Percentiles rank a stretch among this genome's conserved stretches.
Conservation (phyloP, 106 monocot species). For the Triglochin maritima region DNA sequence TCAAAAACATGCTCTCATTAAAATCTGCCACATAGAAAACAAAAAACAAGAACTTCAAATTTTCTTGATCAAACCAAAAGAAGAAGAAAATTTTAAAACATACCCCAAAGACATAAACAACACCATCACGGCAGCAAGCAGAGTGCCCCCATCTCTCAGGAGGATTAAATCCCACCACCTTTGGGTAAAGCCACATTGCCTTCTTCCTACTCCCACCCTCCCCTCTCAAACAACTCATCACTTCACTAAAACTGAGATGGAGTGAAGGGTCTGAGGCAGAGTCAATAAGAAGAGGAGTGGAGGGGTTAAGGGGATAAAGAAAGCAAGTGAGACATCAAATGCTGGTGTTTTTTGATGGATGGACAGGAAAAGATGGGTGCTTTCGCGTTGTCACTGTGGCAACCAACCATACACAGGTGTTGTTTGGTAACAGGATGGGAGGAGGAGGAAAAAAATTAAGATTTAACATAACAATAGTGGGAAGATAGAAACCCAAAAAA, state of each 20-base stretch:
- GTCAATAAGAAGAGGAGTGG: background rate
- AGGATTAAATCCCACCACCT: conserved; percentile 63
- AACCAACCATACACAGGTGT: conserved; percentile 25
- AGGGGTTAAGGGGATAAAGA: background rate
- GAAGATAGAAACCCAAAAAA: no score
- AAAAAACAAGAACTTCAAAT: no score
- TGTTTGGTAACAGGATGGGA: background rate
- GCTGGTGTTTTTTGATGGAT: background rate
- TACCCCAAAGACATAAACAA: conserved; percentile 86
- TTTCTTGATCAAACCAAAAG: no score
- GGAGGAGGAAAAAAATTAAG: background rate
- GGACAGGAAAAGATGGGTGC: conserved; percentile 34
- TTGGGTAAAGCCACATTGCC: conserved; percentile 97
- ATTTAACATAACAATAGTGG: background rate
- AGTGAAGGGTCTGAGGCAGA: background rate
- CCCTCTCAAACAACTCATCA: conserved; percentile 43
- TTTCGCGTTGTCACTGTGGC: conserved; percentile 57
- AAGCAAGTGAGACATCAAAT: background rate
- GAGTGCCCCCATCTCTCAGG: conserved; percentile 98
- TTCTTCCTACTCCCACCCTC: conserved; percentile 46
- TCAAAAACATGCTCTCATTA: no score
- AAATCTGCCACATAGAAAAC: no score
- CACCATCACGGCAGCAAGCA: conserved; percentile 61
- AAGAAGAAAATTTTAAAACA: background rate
- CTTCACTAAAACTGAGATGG: background rate